Base-by-base conservation (phyloP, 2,329 filamentous ascomycete species). In the Leptographium procerum region DNA sequence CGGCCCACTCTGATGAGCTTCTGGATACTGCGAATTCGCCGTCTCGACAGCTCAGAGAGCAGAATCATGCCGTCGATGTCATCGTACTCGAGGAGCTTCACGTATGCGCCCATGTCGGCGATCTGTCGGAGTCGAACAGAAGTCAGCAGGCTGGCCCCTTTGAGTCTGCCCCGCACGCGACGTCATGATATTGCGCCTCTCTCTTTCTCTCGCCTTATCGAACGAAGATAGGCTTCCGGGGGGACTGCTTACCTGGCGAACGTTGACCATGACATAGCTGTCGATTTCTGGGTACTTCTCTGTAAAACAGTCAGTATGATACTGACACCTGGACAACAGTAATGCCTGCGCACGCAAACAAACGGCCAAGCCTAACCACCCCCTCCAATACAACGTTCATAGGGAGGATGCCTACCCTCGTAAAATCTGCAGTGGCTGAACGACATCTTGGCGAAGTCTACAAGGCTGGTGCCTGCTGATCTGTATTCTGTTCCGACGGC, bases 11-110 rank as follows among this genome's bases (percentile, higher is more conserved):
- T 87, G 69, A 99, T 99, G 65, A 99, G 87, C 78, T 99, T 99
- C 76, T 99, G 95, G 69, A 99, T 99, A 82, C 86, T 91, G 79
- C 94, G 82, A 70, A 99, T 99, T 87, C 94, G 94, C 83, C 94
- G 85, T 81, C 94, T 86, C 61, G 95, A 99, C 64, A 99, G 84
- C 76, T 99, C 94, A 68, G 90, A 96, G 65, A 99, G 89, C 65
- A 99, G 80, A 69, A 99, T 99, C 95, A 99, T 99, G 84, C 94
- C 94, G 72, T 99, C 95, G 69, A 99, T 99, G 78, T 97, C 96
- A 77, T 99, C 94, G 77, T 99, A 99, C 78, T 99, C 94, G 67
- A 99, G 87, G 59, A 99, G 86, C 79, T 99, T 99, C 70, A 99
- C 95, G 74, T 99, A 99, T 68, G 95, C 94, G 74, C 94, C 94